Percentiles rank a stretch among this genome's conserved stretches.
Conservation (phyloP, 176 grass and related monocot species). For the Hsuehochloa calcarea region DNA sequence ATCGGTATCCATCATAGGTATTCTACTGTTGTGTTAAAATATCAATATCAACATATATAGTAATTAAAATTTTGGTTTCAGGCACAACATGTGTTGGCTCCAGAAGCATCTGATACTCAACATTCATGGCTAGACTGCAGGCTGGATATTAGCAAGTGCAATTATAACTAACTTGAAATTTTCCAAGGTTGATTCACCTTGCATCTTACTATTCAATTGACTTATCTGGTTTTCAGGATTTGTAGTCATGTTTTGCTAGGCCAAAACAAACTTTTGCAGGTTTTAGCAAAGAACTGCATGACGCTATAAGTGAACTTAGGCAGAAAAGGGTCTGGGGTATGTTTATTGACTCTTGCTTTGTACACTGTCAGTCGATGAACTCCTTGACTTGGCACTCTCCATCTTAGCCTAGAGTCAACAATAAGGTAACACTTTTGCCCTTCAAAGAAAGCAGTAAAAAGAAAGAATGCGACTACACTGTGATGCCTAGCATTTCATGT, state of each 20-base stretch:
- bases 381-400: conserved; percentile 67
- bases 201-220: not conserved
- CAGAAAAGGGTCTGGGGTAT: conserved; percentile 64
- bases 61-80: conserved; percentile 36
- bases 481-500: not conserved
- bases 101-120: conserved; percentile 51
- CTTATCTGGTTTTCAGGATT: not conserved
- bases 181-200: conserved; percentile 66
- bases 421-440: conserved; percentile 39
- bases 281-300: conserved; percentile 53
- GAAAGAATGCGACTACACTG: not conserved
- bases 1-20: not conserved
- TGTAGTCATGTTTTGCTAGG: not conserved
- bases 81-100: conserved; percentile 76
- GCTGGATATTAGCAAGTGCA: conserved; percentile 72
- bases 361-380: conserved; percentile 61
- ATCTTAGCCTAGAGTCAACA: conserved; percentile 57
- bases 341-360: conserved; percentile 72
- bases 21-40: conserved; percentile 10
- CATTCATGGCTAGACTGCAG: conserved; percentile 62
- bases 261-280: conserved; percentile 35
- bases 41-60: not conserved
- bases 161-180: conserved; percentile 52
- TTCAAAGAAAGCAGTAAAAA: not conserved
- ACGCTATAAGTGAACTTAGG: conserved; percentile 39